Percentiles rank a stretch among this genome's conserved stretches.
Conservation (phyloP, 208 protist genomes). For the Crithidia thermophila region DNA sequence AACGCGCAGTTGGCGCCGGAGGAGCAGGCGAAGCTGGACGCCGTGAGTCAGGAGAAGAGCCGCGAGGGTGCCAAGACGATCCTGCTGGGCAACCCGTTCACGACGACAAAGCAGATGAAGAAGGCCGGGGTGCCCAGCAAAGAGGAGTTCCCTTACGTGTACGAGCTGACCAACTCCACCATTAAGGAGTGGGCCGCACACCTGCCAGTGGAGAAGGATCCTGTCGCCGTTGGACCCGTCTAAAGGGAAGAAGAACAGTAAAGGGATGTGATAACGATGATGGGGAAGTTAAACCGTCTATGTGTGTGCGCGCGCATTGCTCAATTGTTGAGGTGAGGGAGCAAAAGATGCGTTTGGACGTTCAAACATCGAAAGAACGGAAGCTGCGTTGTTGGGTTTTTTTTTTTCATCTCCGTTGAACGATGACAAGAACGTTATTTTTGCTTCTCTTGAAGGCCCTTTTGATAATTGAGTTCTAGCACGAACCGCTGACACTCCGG, state of each 20-base stretch:
- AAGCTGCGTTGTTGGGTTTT: too few relatives aligned
- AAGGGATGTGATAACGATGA: neutral
- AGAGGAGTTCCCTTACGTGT: conserved; percentile 7
- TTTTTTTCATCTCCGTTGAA: too few relatives aligned
- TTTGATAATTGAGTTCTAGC: too few relatives aligned
- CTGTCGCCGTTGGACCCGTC: too few relatives aligned
- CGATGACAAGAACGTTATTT: too few relatives aligned
- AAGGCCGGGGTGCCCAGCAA: conserved; percentile 5
- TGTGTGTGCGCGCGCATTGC: too few relatives aligned
- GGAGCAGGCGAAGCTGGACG: neutral
- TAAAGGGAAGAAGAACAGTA: conserved; percentile 3
- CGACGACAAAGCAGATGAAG: conserved; percentile 11
- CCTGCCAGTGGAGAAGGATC: conserved; percentile 6
- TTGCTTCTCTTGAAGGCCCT: too few relatives aligned
- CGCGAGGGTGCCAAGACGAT: neutral
- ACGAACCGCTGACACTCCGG: too few relatives aligned
- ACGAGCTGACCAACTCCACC: conserved; percentile 11
- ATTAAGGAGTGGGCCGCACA: conserved; percentile 19
- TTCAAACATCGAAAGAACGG: too few relatives aligned
- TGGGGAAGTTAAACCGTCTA: too few relatives aligned
- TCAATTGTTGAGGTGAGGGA: too few relatives aligned
- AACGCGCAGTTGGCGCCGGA: neutral
- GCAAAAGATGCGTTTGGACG: too few relatives aligned
- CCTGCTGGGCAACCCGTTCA: conserved; percentile 15
- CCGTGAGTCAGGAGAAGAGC: neutral